These are phyloP conservation scores for Shiraia sp. DNA, from an alignment of 2,329 filamentous ascomycete genomes.

Conservation along the genomic window DNA sequence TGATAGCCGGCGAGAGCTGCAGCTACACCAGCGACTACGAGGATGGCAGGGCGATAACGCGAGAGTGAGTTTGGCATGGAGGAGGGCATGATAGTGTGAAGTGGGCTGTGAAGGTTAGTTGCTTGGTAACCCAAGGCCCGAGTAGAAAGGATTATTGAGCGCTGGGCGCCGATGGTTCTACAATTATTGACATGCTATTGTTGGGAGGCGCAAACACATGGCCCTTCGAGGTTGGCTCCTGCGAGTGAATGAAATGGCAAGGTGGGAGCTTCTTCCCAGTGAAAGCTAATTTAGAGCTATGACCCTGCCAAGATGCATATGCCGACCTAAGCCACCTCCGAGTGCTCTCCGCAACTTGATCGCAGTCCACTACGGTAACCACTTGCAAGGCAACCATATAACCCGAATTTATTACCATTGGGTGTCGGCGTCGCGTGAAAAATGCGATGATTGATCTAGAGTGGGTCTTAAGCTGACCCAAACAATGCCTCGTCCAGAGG, in stretches of 20 bases:
- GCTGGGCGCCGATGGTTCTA: too few species aligned
- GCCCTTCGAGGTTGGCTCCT: too few species aligned
- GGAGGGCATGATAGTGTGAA: constrained; percentile 31
- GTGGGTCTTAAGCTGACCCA: constrained; percentile 30
- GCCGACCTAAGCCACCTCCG: too few species aligned
- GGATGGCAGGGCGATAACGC: constrained; percentile 52
- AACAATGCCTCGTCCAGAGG: constrained; percentile 25
- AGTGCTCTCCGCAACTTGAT: too few species aligned
- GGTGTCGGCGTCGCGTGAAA: neutral
- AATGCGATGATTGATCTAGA: constrained; percentile 27
- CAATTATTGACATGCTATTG: too few species aligned
- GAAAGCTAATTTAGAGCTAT: too few species aligned
- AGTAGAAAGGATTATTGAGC: too few species aligned
- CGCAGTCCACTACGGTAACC: neutral
- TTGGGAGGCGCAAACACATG: too few species aligned
- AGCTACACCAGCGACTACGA: constrained; percentile 61
- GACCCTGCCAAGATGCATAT: too few species aligned
- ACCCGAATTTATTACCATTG: neutral
- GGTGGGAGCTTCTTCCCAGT: too few species aligned
- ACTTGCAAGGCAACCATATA: neutral
- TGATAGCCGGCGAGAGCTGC: constrained; percentile 63
- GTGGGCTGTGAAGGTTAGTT: constrained; percentile 5
- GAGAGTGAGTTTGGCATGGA: constrained; percentile 39
- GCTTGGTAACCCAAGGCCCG: too few species aligned
- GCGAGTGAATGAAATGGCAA: too few species aligned